Base-by-base conservation (phyloP, 2,329 filamentous ascomycete species). In the Penicillium sumatraense region DNA sequence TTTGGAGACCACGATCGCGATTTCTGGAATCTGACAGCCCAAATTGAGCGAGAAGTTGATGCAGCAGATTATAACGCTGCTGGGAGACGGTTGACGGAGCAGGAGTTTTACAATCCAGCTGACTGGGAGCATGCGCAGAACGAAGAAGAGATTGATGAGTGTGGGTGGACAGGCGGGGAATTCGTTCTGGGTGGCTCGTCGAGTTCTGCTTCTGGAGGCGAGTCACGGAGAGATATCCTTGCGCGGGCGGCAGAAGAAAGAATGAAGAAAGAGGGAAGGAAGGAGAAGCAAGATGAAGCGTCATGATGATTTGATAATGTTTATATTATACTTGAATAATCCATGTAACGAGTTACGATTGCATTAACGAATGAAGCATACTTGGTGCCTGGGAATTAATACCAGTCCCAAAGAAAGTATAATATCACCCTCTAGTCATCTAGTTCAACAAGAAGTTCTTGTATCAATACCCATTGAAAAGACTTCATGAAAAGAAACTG, bases 1-100 rank as follows among this genome's bases (percentile, higher is more conserved):
- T 88, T 89, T 75, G 82, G 89, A 0, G 86, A 89, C 0, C 95
- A 99, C 72, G 92, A 98, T 73, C 80, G 86, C 16, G 78, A 89
- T 44, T 99, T 99, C 69, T 98, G 95, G 93, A 85, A 91, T 50
- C 73, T 99, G 66, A 96, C 90, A 63, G 87, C 87, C 64, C 83
- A 89, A 78, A 96, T 97, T 67, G 93, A 98, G 79, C 82, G 83
- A 48, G 93, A 97, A 78, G 93, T 97, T 3, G 88, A 89, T 54
- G 79, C 78, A 46, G 89, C 84, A 14, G 92, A 97, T 77, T 96
- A 90, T 87, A 88, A 81, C 67, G 81, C 82, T 21, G 86, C 87
- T 0, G 93, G 93, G 0, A 78, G 82, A 49, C 85, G 81, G 5
- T 74, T 93, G 2, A 86, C 79, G 2, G 76, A 75, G 11, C 74